Evolutionary conservation across 352 stramenopile genomes (phyloP).

Genomic region (Phytophthora pinifolia): DNA sequence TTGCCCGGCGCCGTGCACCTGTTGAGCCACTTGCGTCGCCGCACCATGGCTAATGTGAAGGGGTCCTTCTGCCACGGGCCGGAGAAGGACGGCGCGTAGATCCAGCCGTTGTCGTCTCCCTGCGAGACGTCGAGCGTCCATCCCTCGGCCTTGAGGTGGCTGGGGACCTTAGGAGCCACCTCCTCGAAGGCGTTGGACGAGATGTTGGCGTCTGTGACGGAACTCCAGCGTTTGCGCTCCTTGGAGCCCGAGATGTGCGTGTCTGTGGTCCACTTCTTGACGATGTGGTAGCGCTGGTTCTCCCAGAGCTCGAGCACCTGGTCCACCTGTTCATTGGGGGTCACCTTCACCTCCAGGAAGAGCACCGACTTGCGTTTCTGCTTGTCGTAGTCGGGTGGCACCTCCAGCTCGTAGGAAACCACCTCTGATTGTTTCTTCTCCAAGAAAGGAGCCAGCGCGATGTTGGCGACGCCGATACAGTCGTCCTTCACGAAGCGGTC

Average conservation of each 20-base stretch:
- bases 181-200: conserved; percentile 71
- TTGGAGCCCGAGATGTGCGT: conserved; percentile 45
- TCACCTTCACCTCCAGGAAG: conserved; percentile 61
- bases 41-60: conserved; percentile 77
- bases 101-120: conserved; percentile 83
- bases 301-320: conserved; percentile 82
- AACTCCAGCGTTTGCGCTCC: conserved; percentile 77
- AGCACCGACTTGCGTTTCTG: conserved; percentile 59
- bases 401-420: conserved; percentile 56
- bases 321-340: conserved; percentile 51
- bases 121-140: conserved; percentile 79
- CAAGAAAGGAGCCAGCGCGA: conserved; percentile 54
- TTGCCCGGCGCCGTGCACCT: conserved; percentile 45
- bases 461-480: conserved; percentile 48
- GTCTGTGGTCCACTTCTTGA: conserved; percentile 78
- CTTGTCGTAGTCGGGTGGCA: conserved; percentile 56
- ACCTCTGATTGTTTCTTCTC: conserved; percentile 49
- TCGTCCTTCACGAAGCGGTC: conserved; percentile 65
- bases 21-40: conserved; percentile 85
- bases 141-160: conserved; percentile 53
- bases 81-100: conserved; percentile 77
- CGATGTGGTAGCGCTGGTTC: conserved; percentile 78
- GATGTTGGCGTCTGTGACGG: conserved; percentile 54
- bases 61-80: conserved; percentile 77
- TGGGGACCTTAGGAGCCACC: conserved; percentile 61